Evolutionary conservation across 345 rosid genomes (phyloP).

Genomic region (Syzygium aqueum): DNA sequence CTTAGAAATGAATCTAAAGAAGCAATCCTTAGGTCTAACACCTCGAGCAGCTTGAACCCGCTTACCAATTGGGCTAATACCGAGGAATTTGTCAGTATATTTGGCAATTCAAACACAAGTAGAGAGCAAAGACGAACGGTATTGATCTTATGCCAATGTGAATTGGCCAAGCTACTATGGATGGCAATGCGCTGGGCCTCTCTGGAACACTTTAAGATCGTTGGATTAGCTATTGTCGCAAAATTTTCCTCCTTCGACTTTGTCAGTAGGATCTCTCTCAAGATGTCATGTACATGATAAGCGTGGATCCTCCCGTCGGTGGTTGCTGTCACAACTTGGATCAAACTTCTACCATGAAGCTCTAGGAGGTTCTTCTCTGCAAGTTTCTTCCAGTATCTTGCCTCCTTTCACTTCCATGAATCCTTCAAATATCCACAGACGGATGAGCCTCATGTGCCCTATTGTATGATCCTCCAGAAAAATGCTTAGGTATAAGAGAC

Average conservation of each 20-base stretch:
- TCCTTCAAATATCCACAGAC: background rate
- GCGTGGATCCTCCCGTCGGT: background rate
- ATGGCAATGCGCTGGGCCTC: background rate
- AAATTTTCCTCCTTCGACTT: background rate
- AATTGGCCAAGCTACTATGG: background rate
- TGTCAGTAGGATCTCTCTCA: background rate
- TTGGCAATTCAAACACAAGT: background rate
- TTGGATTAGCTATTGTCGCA: background rate
- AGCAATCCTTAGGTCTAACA: background rate
- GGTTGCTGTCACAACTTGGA: background rate
- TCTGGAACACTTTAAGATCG: background rate
- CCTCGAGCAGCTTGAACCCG: background rate
- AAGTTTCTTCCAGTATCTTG: background rate
- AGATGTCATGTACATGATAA: background rate
- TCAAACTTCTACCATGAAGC: background rate
- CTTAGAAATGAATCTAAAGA: background rate
- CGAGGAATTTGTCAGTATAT: background rate
- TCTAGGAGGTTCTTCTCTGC: background rate
- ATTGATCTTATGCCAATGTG: background rate
- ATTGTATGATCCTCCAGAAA: background rate
- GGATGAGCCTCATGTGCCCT: background rate
- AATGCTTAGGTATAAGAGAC: background rate
- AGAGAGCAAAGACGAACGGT: background rate
- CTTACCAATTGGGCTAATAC: background rate
- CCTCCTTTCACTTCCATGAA: background rate